These are phyloP conservation scores for Aspergillus cristatus DNA, from an alignment of 495 filamentous ascomycete genomes.

Conservation along the genomic window DNA sequence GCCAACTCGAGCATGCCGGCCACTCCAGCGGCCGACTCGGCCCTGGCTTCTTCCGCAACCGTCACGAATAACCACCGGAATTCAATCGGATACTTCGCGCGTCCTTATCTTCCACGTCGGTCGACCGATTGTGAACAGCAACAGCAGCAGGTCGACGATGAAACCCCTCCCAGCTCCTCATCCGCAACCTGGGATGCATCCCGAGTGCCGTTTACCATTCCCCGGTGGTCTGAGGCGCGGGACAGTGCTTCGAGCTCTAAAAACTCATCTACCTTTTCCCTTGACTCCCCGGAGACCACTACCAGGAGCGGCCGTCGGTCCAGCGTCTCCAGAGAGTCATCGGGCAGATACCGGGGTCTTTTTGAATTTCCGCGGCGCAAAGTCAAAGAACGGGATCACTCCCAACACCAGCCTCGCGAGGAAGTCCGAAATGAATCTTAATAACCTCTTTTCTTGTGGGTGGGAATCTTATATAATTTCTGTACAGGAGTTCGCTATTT, in stretches of 20 bases:
- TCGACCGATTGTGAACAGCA: constrained; percentile 37
- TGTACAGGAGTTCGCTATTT: background rate
- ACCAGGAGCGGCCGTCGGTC: constrained; percentile 32
- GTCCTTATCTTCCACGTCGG: constrained; percentile 31
- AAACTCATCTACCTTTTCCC: constrained; percentile 39
- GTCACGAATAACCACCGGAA: constrained; percentile 28
- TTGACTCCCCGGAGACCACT: constrained; percentile 31
- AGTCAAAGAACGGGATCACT: constrained; percentile 34
- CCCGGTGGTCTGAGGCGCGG: constrained; percentile 36
- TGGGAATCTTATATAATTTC: background rate
- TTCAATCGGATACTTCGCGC: constrained; percentile 37
- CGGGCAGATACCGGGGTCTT: constrained; percentile 40
- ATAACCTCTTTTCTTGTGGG: constrained; percentile 2
- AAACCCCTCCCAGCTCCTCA: constrained; percentile 44
- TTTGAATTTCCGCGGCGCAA: constrained; percentile 37
- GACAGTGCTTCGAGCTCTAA: constrained; percentile 41
- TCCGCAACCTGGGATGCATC: constrained; percentile 43
- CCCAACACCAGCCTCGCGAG: constrained; percentile 26
- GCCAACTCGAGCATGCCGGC: constrained; percentile 27
- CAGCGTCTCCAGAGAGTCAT: constrained; percentile 35
- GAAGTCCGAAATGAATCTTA: constrained; percentile 31
- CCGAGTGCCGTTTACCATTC: constrained; percentile 32
- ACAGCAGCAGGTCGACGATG: constrained; percentile 29
- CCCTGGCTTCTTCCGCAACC: constrained; percentile 28
- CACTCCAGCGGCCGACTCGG: constrained; percentile 32